Base-by-base conservation (phyloP, 805 yeast genomes). In the Starmera caribaea region DNA sequence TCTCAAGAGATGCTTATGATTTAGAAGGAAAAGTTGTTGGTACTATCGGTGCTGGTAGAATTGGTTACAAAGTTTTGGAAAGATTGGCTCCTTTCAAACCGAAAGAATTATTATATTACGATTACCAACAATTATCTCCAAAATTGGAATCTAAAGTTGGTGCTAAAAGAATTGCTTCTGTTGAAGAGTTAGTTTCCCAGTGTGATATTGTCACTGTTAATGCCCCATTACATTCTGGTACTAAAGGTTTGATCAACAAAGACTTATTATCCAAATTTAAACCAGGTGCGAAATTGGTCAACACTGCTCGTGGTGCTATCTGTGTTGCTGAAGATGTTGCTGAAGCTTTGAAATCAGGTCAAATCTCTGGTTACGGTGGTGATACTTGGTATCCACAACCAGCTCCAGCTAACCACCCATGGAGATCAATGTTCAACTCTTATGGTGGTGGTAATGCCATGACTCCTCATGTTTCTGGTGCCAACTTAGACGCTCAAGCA, bases 351-450 rank as follows among this genome's bases (percentile, higher is more conserved):
- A 55, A 67, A 40, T 62, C 75, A 31, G 92, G 92, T 37, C 79
- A 79, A 50, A 57, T 83, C 37, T 68, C 80, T 51, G 90, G 89
- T 38, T 83, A 82, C 56, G 92, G 89, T 52, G 92, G 90, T 50
- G 92, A 83, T 60, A 92, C 83, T 38, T 82, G 90, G 87, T 72
- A 54, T 66, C 81, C 80, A n/a, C 94, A 83, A 61, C 94, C 94
- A 34, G 84, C 90, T 24, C 87, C 88, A 46, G 63, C 66, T 40
- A 71, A 70, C 58, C 88, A 81, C 55, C 88, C 88, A 48, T 83
- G 92, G 92, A 71, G 87, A 68, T 40, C 66, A 10, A 73, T 81
- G 77, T 55, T 64, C 37, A 80, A 81, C 72, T 65, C 72, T 53
- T 73, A 68, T 48, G 81, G 81, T 43, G 83, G 75, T 30, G 90